These are phyloP conservation scores for Paxillus ammoniavirescens DNA, from an alignment of 768 basidiomycete species.

Conservation along the genomic window DNA sequence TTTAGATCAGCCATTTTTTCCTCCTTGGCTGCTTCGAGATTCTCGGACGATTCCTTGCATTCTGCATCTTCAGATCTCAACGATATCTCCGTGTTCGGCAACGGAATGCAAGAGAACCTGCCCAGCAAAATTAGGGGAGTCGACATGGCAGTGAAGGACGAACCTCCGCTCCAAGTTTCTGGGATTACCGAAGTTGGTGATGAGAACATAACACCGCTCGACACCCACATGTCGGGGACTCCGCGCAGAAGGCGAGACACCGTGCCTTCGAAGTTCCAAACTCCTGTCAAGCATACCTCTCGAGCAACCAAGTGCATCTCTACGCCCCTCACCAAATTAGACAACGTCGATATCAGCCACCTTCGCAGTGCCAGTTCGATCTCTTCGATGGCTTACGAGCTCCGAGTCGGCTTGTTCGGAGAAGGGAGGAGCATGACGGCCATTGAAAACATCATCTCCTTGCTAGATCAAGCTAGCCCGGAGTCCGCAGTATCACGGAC, in stretches of 20 bases:
- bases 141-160: background rate
- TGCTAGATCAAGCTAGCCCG: constrained; percentile 27
- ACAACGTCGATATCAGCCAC: constrained; percentile 11
- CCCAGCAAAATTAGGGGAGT: background rate
- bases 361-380: constrained; percentile 18
- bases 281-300: background rate
- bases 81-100: constrained; percentile 16
- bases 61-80: constrained; percentile 16
- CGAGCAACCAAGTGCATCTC: constrained; percentile 13
- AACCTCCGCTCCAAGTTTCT: background rate
- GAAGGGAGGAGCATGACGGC: constrained; percentile 24
- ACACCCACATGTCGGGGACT: background rate
- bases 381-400: constrained; percentile 28
- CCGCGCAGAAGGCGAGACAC: constrained; percentile 17
- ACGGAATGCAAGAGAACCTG: background rate
- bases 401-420: constrained; percentile 23
- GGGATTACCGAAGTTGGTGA: constrained; percentile 1
- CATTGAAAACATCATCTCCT: constrained; percentile 25
- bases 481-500: constrained; percentile 1
- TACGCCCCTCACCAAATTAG: constrained; percentile 15
- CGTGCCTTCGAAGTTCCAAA: constrained; percentile 1
- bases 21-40: constrained; percentile 1
- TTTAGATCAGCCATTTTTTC: background rate
- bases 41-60: constrained; percentile 6
- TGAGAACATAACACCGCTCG: background rate